These are phyloP conservation scores for Ogataea allantospora DNA, from an alignment of 805 yeast species.

Conservation along the genomic window DNA sequence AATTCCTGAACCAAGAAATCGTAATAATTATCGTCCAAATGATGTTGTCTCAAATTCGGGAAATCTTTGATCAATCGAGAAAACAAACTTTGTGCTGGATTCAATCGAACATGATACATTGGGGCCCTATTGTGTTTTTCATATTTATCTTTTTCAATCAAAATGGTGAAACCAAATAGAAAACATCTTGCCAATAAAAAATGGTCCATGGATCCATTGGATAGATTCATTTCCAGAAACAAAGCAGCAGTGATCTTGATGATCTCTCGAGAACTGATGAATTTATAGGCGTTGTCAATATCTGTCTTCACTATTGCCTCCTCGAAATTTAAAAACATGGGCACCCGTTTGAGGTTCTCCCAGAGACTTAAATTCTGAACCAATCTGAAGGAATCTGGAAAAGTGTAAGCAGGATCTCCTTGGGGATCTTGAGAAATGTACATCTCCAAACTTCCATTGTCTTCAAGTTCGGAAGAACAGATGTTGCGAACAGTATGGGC, in stretches of 20 bases:
- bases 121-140: constrained; percentile 15
- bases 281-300: constrained; percentile 15
- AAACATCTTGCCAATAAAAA: constrained; percentile 16
- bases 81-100: constrained; percentile 8
- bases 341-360: constrained; percentile 14
- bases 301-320: constrained; percentile 8
- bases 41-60: constrained; percentile 18
- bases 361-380: constrained; percentile 3
- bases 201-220: constrained; percentile 5
- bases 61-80: constrained; percentile 12
- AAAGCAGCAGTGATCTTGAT: constrained; percentile 8
- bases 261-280: constrained; percentile 15
- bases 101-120: constrained; percentile 16
- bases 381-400: constrained; percentile 9
- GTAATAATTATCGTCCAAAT: constrained; percentile 21
- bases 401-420: background rate
- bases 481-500: constrained; percentile 17
- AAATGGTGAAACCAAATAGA: constrained; percentile 16
- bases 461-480: constrained; percentile 6
- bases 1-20: constrained; percentile 17
- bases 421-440: background rate
- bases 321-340: constrained; percentile 13
- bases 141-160: constrained; percentile 20
- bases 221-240: constrained; percentile 10
- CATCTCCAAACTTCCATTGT: constrained; percentile 1